Conservation (phyloP, 1,284 basidiomycete species). For the Leccinum griseonigrum region DNA sequence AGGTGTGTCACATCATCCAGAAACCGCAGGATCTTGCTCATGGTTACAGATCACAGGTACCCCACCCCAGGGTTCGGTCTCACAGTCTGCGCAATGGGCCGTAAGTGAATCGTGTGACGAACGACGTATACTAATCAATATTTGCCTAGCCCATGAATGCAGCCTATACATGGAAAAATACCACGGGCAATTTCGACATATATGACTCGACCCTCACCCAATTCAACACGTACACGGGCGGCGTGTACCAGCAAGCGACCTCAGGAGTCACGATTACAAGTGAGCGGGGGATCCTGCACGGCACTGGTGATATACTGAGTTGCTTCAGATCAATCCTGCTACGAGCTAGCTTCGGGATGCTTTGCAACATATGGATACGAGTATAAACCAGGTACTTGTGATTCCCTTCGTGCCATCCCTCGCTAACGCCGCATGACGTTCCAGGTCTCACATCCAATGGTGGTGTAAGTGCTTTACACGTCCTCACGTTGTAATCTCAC, state of each 20-base stretch:
- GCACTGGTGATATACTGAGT: slow-evolving; percentile 4
- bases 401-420: slow-evolving; percentile 14
- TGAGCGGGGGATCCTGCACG: slow-evolving; percentile 2
- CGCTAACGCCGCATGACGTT: slow-evolving; percentile 10
- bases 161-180: slow-evolving; percentile 38
- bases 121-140: slow-evolving; percentile 7
- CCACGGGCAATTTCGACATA: slow-evolving; percentile 41
- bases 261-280: slow-evolving; percentile 50
- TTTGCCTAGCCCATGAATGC: slow-evolving; percentile 30
- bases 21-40: slow-evolving; percentile 3
- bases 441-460: slow-evolving; percentile 27
- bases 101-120: slow-evolving; percentile 30
- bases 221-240: slow-evolving; percentile 46
- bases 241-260: slow-evolving; percentile 62
- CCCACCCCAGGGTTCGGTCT: slow-evolving; percentile 39
- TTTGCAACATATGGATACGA: slow-evolving; percentile 55
- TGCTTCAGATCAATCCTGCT: slow-evolving; percentile 30
- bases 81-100: slow-evolving; percentile 48
- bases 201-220: slow-evolving; percentile 37
- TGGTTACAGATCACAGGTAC: slow-evolving; percentile 35
- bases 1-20: slow-evolving; percentile 21
- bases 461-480: slow-evolving; percentile 28
- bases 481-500: slow-evolving; percentile 22
- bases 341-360: slow-evolving; percentile 34
- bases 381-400: slow-evolving; percentile 42